phyloP scores from a whole-genome alignment of 306 rosid genomes.

The Pachyrhizus erosus region DNA sequence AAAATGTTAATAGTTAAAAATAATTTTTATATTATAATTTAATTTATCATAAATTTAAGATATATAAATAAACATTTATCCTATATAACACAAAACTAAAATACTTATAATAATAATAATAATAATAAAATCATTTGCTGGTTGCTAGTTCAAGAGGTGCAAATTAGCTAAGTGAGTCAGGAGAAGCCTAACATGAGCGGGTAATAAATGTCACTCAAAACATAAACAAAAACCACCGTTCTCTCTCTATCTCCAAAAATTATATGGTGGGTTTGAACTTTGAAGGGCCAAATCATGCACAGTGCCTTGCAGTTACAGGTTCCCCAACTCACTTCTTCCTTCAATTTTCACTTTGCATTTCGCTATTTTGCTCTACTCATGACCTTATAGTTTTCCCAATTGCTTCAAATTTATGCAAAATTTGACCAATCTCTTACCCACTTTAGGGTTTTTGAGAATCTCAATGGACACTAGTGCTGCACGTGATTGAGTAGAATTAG shows the following conservation, averaged over 20 bases:
- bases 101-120: background rate
- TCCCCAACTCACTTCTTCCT: constrained; percentile 43
- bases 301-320: constrained; percentile 54
- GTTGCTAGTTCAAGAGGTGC: background rate
- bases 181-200: constrained; percentile 35
- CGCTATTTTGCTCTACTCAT: constrained; percentile 31
- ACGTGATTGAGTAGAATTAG: constrained; percentile 45
- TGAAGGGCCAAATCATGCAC: constrained; percentile 60
- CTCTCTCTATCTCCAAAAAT: constrained; percentile 33
- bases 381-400: constrained; percentile 28
- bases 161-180: constrained; percentile 20
- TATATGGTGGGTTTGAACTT: constrained; percentile 54
- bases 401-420: constrained; percentile 40
- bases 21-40: too few relatives aligned
- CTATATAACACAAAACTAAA: too few relatives aligned
- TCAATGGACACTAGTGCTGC: constrained; percentile 36
- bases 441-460: constrained; percentile 69
- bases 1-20: too few relatives aligned
- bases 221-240: constrained; percentile 43
- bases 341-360: constrained; percentile 46
- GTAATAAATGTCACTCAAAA: constrained; percentile 27
- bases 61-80: too few relatives aligned
- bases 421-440: constrained; percentile 42
- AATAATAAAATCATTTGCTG: background rate
- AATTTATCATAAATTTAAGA: too few relatives aligned